Evolutionary conservation across 164 flowering plant genomes (phyloP).

Genomic region (Vitis rotundifolia): DNA sequence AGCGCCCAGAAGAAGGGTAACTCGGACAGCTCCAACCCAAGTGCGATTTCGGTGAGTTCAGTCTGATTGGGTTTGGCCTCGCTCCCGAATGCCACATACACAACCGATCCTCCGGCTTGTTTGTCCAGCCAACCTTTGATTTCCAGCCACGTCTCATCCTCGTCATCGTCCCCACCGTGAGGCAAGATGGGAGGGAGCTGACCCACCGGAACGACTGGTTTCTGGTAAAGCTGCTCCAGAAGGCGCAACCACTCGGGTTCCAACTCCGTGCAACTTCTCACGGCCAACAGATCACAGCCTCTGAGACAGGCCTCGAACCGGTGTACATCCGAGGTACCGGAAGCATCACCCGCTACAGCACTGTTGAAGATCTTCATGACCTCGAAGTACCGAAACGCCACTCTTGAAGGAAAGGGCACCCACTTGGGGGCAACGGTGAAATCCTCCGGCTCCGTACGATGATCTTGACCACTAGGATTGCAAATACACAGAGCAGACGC

Average conservation of each 20-base stretch:
- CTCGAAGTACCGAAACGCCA: constrained; percentile 26
- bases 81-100: constrained; percentile 34
- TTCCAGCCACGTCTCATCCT: constrained; percentile 5
- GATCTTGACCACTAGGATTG: constrained; percentile 14
- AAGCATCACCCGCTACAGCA: background rate
- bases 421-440: constrained; percentile 34
- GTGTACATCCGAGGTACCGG: constrained; percentile 18
- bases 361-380: background rate
- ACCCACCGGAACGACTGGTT: constrained; percentile 27
- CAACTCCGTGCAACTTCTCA: constrained; percentile 15
- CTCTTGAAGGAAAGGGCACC: constrained; percentile 31
- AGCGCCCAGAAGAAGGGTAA: constrained; percentile 25
- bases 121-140: constrained; percentile 27
- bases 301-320: constrained; percentile 9
- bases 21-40: constrained; percentile 21
- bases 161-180: background rate
- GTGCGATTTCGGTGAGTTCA: constrained; percentile 22
- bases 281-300: constrained; percentile 11
- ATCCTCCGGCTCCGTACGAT: constrained; percentile 21
- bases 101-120: constrained; percentile 16
- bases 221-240: constrained; percentile 4
- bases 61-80: constrained; percentile 23
- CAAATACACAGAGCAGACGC: constrained; percentile 15
- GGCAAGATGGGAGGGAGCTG: constrained; percentile 9
- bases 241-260: constrained; percentile 19